Evolutionary conservation across 78 protist genomes (phyloP).

Genomic region (Acrasis kona): DNA sequence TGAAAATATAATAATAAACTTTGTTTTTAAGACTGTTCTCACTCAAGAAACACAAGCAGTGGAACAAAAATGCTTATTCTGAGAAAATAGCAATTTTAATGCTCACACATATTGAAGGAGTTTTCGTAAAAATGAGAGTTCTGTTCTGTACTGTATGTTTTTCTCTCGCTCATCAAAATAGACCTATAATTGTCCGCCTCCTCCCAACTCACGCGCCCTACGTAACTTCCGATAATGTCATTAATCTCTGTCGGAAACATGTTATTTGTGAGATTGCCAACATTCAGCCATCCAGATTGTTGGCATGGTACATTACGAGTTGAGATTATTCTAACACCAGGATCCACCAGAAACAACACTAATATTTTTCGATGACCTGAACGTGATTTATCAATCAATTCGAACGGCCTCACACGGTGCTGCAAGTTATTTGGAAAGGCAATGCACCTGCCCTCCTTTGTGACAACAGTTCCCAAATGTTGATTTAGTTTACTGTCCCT

Average conservation of each 20-base stretch:
- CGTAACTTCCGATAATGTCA: too few relatives aligned
- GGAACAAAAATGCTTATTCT: too few relatives aligned
- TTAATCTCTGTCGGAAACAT: not conserved
- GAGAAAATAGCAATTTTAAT: too few relatives aligned
- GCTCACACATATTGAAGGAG: too few relatives aligned
- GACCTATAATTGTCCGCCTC: slow-evolving; percentile 5
- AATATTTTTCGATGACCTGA: slow-evolving; percentile 18
- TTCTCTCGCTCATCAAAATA: slow-evolving; percentile 25
- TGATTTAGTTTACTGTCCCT: not conserved
- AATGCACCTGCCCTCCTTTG: slow-evolving; percentile 4
- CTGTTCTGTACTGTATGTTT: not conserved
- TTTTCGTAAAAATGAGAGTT: too few relatives aligned
- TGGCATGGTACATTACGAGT: not conserved
- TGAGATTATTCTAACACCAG: not conserved
- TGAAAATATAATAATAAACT: too few relatives aligned
- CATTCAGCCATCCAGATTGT: not conserved
- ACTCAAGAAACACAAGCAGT: too few relatives aligned
- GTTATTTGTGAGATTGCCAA: not conserved
- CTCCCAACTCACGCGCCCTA: slow-evolving; percentile 11
- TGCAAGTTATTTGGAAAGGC: slow-evolving; percentile 39
- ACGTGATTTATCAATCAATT: not conserved
- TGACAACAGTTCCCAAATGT: not conserved
- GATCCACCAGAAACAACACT: slow-evolving; percentile 25
- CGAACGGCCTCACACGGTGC: slow-evolving; percentile 24
- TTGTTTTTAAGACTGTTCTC: too few relatives aligned